Evolutionary conservation across 2,329 filamentous ascomycete genomes (phyloP).

Genomic region (Alternaria panax): DNA sequence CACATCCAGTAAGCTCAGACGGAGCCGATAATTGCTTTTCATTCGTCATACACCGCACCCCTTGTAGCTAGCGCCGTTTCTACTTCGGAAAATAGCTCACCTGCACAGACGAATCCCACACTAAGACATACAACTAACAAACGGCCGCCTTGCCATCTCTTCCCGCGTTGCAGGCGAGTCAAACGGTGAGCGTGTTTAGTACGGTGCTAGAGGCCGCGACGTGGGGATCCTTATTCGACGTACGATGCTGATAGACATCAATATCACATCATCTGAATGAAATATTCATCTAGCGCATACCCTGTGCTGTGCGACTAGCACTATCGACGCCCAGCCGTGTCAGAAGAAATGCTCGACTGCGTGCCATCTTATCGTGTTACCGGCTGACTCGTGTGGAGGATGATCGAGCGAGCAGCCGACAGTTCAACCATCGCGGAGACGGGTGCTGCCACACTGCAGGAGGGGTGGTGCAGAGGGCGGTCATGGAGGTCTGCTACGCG

Average conservation of each 20-base stretch:
- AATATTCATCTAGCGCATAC: background rate
- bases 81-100: background rate
- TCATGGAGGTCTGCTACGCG: background rate
- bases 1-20: background rate
- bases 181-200: background rate
- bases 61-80: background rate
- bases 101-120: background rate
- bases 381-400: background rate
- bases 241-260: background rate
- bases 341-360: background rate
- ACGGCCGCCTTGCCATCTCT: conserved; percentile 1
- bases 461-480: background rate
- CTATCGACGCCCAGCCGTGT: background rate
- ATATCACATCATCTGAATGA: no score
- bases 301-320: background rate
- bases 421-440: background rate
- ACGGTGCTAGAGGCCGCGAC: background rate
- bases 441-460: background rate
- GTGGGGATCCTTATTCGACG: background rate
- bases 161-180: background rate
- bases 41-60: background rate
- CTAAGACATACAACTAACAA: background rate
- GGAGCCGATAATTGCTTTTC: background rate
- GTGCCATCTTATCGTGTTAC: background rate
- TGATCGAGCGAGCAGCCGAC: background rate